Conservation (phyloP, 2,329 filamentous ascomycete genomes). For the Neobulgaria alba region DNA sequence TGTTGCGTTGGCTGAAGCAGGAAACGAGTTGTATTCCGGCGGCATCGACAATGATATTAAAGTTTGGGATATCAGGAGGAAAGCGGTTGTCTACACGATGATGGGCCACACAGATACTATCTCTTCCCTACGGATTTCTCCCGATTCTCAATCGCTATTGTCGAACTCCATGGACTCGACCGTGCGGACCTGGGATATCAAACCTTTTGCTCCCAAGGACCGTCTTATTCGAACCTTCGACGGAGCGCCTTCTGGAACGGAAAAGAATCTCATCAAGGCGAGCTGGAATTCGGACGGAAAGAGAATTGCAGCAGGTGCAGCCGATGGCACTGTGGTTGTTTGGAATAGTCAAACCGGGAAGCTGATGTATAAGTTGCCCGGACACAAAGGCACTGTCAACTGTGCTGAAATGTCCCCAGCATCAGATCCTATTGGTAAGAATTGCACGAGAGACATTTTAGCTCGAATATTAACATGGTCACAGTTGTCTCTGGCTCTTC, state of each 20-base stretch:
- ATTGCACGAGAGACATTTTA: slow-evolving; percentile 1
- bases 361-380: slow-evolving; percentile 87
- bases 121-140: slow-evolving; percentile 83
- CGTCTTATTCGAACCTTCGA: slow-evolving; percentile 82
- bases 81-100: slow-evolving; percentile 79
- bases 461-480: slow-evolving; percentile 13
- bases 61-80: slow-evolving; percentile 94
- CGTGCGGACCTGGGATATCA: slow-evolving; percentile 89
- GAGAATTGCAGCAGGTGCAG: slow-evolving; percentile 80
- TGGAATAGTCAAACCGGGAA: slow-evolving; percentile 89
- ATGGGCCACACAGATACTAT: slow-evolving; percentile 86
- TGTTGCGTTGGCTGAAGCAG: slow-evolving; percentile 83
- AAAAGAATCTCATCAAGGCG: slow-evolving; percentile 84
- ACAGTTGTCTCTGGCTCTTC: slow-evolving; percentile 81
- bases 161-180: slow-evolving; percentile 94
- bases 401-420: slow-evolving; percentile 84
- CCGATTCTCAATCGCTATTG: slow-evolving; percentile 80
- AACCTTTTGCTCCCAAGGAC: slow-evolving; percentile 86
- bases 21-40: slow-evolving; percentile 90
- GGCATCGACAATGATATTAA: slow-evolving; percentile 97
- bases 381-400: slow-evolving; percentile 92
- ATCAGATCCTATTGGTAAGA: slow-evolving; percentile 81
- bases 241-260: slow-evolving; percentile 76
- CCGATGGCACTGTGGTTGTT: slow-evolving; percentile 82
- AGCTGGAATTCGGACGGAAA: slow-evolving; percentile 86